Evolutionary conservation across 805 yeast species (phyloP).

Genomic region (Lipomyces spencermartinsiae): DNA sequence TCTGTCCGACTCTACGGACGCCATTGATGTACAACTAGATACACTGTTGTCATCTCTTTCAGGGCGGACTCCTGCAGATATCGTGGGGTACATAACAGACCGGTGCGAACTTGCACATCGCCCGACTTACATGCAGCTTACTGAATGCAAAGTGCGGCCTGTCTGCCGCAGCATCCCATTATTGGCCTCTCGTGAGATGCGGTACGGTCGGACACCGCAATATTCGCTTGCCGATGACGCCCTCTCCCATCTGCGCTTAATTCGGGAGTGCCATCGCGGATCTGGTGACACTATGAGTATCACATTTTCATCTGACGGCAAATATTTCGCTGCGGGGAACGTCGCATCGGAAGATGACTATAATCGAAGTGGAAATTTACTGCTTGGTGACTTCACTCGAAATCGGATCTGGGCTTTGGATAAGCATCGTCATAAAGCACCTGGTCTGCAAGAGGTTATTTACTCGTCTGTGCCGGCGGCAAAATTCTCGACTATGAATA

Average conservation of each 20-base stretch:
- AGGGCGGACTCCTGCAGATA: slow-evolving; percentile 15
- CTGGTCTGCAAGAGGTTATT: neutral
- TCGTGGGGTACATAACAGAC: slow-evolving; percentile 15
- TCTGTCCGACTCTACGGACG: neutral
- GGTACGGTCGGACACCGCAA: neutral
- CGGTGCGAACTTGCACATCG: slow-evolving; percentile 10
- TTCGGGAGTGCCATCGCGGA: slow-evolving; percentile 7
- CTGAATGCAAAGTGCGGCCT: neutral
- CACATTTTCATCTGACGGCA: slow-evolving; percentile 13
- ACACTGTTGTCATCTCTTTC: neutral
- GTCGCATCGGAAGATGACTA: slow-evolving; percentile 16
- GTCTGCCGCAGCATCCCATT: neutral
- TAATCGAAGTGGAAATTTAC: slow-evolving; percentile 17
- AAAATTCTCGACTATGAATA: neutral
- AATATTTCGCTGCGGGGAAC: slow-evolving; percentile 13
- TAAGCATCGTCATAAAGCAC: slow-evolving; percentile 1
- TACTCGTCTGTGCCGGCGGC: slow-evolving; percentile 12
- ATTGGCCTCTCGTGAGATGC: neutral
- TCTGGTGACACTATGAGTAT: slow-evolving; percentile 18
- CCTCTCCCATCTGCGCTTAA: neutral
- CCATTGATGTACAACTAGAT: too few species aligned
- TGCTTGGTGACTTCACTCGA: slow-evolving; percentile 5
- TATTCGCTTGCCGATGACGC: neutral
- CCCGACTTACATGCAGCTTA: slow-evolving; percentile 1
- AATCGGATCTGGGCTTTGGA: neutral